Conservation (phyloP, 352 stramenopile genomes). For the Globisporangium recalcitrans region DNA sequence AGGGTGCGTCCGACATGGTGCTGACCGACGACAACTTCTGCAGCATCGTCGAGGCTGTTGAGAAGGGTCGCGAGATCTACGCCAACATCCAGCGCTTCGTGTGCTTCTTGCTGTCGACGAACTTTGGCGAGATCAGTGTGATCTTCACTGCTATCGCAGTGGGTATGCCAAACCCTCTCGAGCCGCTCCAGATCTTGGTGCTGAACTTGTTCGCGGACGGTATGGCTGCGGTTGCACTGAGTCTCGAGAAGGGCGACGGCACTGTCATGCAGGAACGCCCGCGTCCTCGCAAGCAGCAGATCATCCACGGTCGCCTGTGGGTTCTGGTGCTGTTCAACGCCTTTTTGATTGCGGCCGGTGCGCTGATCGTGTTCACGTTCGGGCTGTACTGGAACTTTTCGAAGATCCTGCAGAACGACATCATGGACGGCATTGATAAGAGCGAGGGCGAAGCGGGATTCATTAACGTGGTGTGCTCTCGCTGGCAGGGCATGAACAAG, state of each 20-base stretch:
- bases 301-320: slow-evolving; percentile 67
- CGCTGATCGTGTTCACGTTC: slow-evolving; percentile 54
- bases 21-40: slow-evolving; percentile 97
- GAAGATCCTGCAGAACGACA: slow-evolving; percentile 50
- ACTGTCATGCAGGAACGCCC: slow-evolving; percentile 60
- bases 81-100: slow-evolving; percentile 97
- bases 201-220: slow-evolving; percentile 98
- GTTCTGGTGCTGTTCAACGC: slow-evolving; percentile 62
- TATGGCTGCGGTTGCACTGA: slow-evolving; percentile 65
- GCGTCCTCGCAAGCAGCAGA: slow-evolving; percentile 49
- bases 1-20: slow-evolving; percentile 97
- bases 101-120: slow-evolving; percentile 96
- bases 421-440: slow-evolving; percentile 28
- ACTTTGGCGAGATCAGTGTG: slow-evolving; percentile 92
- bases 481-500: slow-evolving; percentile 5
- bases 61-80: slow-evolving; percentile 96
- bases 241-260: slow-evolving; percentile 65
- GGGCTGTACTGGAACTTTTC: slow-evolving; percentile 73
- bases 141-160: slow-evolving; percentile 63
- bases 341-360: slow-evolving; percentile 47
- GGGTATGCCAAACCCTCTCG: slow-evolving; percentile 85
- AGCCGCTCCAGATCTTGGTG: slow-evolving; percentile 95
- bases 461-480: neutral
- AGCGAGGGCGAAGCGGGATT: neutral
- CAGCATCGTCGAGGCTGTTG: slow-evolving; percentile 95